These are phyloP conservation scores for Serendipita sp. DNA, from an alignment of 768 basidiomycete genomes.

Conservation along the genomic window DNA sequence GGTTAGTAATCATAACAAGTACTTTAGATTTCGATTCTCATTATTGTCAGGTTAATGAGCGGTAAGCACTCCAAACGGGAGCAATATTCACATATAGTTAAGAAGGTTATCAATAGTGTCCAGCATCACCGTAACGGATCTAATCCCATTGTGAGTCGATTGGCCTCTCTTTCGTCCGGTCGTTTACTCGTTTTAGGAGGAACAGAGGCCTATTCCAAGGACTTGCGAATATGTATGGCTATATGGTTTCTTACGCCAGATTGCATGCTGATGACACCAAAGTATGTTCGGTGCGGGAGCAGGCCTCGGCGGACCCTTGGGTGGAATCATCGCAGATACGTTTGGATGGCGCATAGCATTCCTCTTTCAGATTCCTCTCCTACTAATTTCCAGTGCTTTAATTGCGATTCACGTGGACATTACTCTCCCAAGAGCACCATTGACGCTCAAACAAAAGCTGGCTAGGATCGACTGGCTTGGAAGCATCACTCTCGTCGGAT, in stretches of 20 bases:
- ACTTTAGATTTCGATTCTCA: no score
- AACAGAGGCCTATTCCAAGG: constrained; percentile 87
- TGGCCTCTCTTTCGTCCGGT: neutral
- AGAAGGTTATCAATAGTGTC: constrained; percentile 37
- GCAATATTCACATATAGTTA: no score
- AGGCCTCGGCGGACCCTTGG: constrained; percentile 57
- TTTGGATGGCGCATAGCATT: constrained; percentile 85
- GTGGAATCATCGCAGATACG: constrained; percentile 71
- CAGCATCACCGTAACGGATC: constrained; percentile 71
- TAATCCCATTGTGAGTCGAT: constrained; percentile 64
- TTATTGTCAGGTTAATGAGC: constrained; percentile 54
- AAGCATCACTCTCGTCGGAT: constrained; percentile 58
- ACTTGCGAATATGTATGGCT: constrained; percentile 64
- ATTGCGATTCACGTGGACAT: constrained; percentile 70
- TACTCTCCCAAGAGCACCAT: constrained; percentile 47
- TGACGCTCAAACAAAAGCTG: constrained; percentile 42
- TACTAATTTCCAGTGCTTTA: constrained; percentile 53
- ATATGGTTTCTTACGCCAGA: neutral
- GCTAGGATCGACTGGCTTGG: constrained; percentile 75
- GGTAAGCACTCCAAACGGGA: constrained; percentile 25
- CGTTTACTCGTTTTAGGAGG: constrained; percentile 37
- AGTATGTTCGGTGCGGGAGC: constrained; percentile 70
- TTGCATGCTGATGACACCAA: constrained; percentile 13
- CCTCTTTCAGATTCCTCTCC: constrained; percentile 67
- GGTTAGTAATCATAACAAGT: constrained; percentile 34